Conservation (phyloP, 2,329 filamentous ascomycete genomes). For the Aspergillus neotritici region DNA sequence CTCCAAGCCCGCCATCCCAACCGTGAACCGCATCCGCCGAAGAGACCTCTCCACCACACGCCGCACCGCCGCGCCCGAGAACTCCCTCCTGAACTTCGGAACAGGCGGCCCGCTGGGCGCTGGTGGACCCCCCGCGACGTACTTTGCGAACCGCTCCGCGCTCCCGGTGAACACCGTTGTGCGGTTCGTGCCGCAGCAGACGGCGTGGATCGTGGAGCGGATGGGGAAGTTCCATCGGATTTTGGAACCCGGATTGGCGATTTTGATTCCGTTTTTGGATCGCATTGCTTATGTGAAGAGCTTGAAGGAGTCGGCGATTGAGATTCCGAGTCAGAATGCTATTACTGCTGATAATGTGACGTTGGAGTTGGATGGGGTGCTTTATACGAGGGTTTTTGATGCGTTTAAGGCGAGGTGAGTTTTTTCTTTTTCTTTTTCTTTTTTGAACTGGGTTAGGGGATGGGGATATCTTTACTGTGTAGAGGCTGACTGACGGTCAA, state of each 20-base stretch:
- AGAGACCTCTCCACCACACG: slow-evolving; percentile 29
- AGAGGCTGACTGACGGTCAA: background rate
- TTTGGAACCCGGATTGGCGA: slow-evolving; percentile 80
- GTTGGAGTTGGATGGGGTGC: slow-evolving; percentile 86
- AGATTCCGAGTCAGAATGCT: slow-evolving; percentile 95
- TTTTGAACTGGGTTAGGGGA: background rate
- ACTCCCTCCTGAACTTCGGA: slow-evolving; percentile 28
- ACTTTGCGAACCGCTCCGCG: slow-evolving; percentile 61
- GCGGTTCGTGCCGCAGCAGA: slow-evolving; percentile 98
- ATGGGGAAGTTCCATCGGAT: slow-evolving; percentile 98
- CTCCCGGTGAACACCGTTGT: slow-evolving; percentile 91
- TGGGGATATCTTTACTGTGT: too few species aligned
- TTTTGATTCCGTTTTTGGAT: slow-evolving; percentile 85
- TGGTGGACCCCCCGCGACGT: slow-evolving; percentile 56
- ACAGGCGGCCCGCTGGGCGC: slow-evolving; percentile 16
- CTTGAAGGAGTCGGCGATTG: slow-evolving; percentile 90
- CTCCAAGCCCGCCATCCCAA: slow-evolving; percentile 15
- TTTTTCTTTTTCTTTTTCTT: background rate
- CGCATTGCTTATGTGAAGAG: slow-evolving; percentile 97
- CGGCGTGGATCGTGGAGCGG: slow-evolving; percentile 98
- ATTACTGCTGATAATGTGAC: slow-evolving; percentile 99
- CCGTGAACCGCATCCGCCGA: slow-evolving; percentile 22
- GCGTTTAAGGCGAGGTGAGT: slow-evolving; percentile 90
- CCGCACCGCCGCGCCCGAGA: slow-evolving; percentile 26
- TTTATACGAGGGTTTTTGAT: slow-evolving; percentile 95